Evolutionary conservation across 225 moss, liverwort and hornwort genomes (phyloP).

Genomic region (Polytrichum commune): DNA sequence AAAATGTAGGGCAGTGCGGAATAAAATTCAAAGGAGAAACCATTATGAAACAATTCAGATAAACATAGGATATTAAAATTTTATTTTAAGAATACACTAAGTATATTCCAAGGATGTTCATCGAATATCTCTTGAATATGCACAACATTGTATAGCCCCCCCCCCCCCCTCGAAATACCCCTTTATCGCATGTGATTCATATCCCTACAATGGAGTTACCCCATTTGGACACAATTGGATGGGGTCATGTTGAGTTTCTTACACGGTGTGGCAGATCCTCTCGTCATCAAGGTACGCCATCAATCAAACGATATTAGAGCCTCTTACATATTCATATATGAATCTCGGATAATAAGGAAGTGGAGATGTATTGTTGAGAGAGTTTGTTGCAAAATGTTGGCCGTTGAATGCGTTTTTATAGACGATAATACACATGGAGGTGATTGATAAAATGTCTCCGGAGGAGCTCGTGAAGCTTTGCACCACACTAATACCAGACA

Average conservation of each 20-base stretch:
- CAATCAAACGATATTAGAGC: background rate
- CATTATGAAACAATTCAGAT: too few species aligned
- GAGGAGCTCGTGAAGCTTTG: conserved; percentile 9
- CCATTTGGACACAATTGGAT: background rate
- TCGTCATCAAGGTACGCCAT: conserved; percentile 9
- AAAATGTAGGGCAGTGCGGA: too few species aligned
- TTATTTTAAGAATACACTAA: too few species aligned
- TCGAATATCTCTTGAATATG: too few species aligned
- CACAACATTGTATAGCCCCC: too few species aligned
- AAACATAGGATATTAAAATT: background rate
- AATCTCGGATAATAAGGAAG: background rate
- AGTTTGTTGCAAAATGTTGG: background rate
- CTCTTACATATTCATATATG: background rate
- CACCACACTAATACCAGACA: conserved; percentile 3
- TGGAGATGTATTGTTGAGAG: background rate
- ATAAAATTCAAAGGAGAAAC: too few species aligned
- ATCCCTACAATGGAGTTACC: too few species aligned
- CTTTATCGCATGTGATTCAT: too few species aligned
- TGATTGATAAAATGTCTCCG: conserved; percentile 17
- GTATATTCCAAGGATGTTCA: too few species aligned
- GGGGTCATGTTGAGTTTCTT: conserved; percentile 16
- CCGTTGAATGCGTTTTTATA: background rate
- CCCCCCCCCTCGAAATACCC: too few species aligned
- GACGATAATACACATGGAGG: background rate
- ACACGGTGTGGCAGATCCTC: conserved; percentile 11